Evolutionary conservation across 2,329 filamentous ascomycete species (phyloP).

Genomic region (Myriangium duriaei): DNA sequence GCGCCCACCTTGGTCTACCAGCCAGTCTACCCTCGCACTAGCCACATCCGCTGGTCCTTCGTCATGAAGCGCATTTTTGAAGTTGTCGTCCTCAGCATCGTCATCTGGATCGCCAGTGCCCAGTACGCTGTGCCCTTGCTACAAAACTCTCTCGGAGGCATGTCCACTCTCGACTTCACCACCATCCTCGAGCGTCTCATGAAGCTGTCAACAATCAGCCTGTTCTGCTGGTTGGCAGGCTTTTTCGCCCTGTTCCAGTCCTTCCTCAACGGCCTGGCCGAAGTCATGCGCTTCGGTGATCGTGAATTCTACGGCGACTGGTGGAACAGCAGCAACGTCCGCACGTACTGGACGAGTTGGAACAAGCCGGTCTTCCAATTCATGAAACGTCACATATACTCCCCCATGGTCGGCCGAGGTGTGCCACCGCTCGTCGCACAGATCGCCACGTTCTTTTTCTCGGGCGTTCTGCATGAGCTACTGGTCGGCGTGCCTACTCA

Average conservation of each 20-base stretch:
- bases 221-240: constrained; percentile 93
- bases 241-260: constrained; percentile 97
- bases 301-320: constrained; percentile 93
- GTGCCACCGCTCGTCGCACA: constrained; percentile 61
- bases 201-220: constrained; percentile 88
- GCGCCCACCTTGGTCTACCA: constrained; percentile 94
- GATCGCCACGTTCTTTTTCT: constrained; percentile 73
- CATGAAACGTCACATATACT: constrained; percentile 89
- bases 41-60: constrained; percentile 73
- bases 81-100: constrained; percentile 62
- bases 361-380: constrained; percentile 96
- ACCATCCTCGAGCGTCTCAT: constrained; percentile 81
- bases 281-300: constrained; percentile 81
- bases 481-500: constrained; percentile 91
- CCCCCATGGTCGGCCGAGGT: constrained; percentile 73
- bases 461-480: constrained; percentile 80
- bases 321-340: constrained; percentile 88
- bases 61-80: constrained; percentile 73
- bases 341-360: constrained; percentile 90
- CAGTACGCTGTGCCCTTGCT: constrained; percentile 89
- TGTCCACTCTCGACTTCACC: constrained; percentile 64
- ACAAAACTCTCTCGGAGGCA: constrained; percentile 78
- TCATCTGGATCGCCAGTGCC: constrained; percentile 89
- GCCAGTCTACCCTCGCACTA: constrained; percentile 81
- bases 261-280: constrained; percentile 78